Evolutionary conservation across 2,329 filamentous ascomycete genomes (phyloP).

Genomic region (Endothia cerciana): DNA sequence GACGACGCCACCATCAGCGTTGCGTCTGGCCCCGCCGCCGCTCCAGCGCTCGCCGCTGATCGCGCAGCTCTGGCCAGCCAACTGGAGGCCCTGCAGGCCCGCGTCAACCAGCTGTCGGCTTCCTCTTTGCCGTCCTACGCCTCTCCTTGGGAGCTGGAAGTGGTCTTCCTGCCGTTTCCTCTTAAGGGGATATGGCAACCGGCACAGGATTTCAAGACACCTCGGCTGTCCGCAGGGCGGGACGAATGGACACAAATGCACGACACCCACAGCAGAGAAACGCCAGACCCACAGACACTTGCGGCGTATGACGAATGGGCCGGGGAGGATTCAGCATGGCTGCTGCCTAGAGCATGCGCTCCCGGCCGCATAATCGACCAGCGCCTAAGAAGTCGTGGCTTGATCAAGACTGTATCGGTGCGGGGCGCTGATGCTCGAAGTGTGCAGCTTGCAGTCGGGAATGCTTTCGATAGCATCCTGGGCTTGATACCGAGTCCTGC

Average conservation of each 20-base stretch:
- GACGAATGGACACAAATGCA: constrained; percentile 62
- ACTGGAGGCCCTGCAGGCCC: constrained; percentile 53
- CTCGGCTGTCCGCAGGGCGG: constrained; percentile 35
- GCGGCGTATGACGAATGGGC: constrained; percentile 56
- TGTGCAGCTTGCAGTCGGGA: constrained; percentile 65
- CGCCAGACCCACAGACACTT: constrained; percentile 45
- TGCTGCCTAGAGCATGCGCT: constrained; percentile 70
- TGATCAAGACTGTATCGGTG: constrained; percentile 67
- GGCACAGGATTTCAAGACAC: constrained; percentile 51
- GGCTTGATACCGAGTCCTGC: constrained; percentile 46
- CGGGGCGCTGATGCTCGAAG: constrained; percentile 68
- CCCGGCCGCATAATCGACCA: constrained; percentile 66
- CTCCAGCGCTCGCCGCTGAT: constrained; percentile 43
- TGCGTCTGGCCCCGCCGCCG: constrained; percentile 49
- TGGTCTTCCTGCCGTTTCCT: constrained; percentile 74
- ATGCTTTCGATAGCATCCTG: constrained; percentile 64
- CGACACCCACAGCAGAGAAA: constrained; percentile 49
- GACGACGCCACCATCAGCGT: constrained; percentile 52
- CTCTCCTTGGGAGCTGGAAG: constrained; percentile 74
- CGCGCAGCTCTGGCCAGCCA: constrained; percentile 54
- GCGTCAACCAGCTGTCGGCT: constrained; percentile 59
- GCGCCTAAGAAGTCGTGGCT: constrained; percentile 74
- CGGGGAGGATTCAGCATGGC: constrained; percentile 59
- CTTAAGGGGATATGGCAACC: constrained; percentile 60
- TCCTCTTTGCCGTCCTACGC: constrained; percentile 62